These are phyloP conservation scores for Acer saccharum DNA, from an alignment of 345 rosid species.

Conservation along the genomic window DNA sequence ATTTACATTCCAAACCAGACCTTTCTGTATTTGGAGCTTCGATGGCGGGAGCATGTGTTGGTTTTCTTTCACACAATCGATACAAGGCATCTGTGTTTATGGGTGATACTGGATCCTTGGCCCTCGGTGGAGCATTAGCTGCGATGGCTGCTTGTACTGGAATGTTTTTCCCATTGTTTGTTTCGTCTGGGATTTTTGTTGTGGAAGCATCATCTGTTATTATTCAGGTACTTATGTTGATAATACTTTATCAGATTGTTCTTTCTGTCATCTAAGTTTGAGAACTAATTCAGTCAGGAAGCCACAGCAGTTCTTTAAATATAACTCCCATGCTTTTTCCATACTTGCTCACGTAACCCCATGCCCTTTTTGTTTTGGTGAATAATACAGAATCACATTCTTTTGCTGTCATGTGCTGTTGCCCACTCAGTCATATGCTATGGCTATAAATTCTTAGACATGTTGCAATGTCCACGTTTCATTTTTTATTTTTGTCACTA, in stretches of 20 bases:
- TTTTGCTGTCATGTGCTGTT: not conserved
- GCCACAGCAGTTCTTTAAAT: not conserved
- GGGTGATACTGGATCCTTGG: conserved; percentile 88
- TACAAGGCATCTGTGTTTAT: conserved; percentile 80
- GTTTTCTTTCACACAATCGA: conserved; percentile 84
- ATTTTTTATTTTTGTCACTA: not conserved
- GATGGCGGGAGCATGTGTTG: conserved; percentile 95
- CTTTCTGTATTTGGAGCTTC: conserved; percentile 88
- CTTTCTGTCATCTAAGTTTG: not conserved
- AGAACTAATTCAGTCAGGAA: not conserved
- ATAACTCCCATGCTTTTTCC: not conserved
- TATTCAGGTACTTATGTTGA: conserved; percentile 53
- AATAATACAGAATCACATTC: not conserved
- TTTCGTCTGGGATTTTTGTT: conserved; percentile 75
- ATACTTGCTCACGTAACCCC: not conserved
- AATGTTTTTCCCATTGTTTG: conserved; percentile 87
- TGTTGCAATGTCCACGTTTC: not conserved
- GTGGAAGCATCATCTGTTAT: conserved; percentile 64
- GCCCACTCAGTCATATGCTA: not conserved
- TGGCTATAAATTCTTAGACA: not conserved
- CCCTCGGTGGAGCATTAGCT: conserved; percentile 90
- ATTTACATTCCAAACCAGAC: conserved; percentile 44
- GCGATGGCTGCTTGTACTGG: conserved; percentile 96
- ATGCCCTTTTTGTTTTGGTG: not conserved
- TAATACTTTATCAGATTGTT: conserved; percentile 1